These are phyloP conservation scores for Calonectria pseudoturangicola DNA, from an alignment of 2,329 filamentous ascomycete species.

Conservation along the genomic window DNA sequence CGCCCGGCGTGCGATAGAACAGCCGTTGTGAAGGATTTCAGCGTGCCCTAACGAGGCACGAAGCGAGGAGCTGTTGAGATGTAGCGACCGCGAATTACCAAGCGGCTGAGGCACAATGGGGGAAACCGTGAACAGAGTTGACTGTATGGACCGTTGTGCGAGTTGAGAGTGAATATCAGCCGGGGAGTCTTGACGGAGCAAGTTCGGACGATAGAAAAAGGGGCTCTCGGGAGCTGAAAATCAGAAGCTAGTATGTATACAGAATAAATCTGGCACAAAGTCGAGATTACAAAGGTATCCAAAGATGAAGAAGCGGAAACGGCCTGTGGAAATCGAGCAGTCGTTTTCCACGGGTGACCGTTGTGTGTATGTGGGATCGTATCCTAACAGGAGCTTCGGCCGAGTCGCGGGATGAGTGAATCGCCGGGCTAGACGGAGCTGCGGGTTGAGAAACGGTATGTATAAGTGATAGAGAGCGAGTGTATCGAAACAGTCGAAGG, in stretches of 20 bases:
- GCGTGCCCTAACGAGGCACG: slow-evolving; percentile 67
- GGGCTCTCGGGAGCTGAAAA: slow-evolving; percentile 44
- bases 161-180: slow-evolving; percentile 29
- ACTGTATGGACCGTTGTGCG: slow-evolving; percentile 19
- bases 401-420: slow-evolving; percentile 46
- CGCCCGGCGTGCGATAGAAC: slow-evolving; percentile 84
- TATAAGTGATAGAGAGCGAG: slow-evolving; percentile 51
- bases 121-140: slow-evolving; percentile 11
- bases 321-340: slow-evolving; percentile 45
- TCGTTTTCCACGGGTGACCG: slow-evolving; percentile 52
- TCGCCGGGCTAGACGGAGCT: slow-evolving; percentile 46
- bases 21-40: slow-evolving; percentile 84
- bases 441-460: slow-evolving; percentile 42
- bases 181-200: slow-evolving; percentile 34
- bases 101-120: slow-evolving; percentile 40
- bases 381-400: slow-evolving; percentile 50
- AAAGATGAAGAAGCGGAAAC: slow-evolving; percentile 42
- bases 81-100: slow-evolving; percentile 40
- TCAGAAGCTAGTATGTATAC: slow-evolving; percentile 49
- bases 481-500: slow-evolving; percentile 51
- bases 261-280: slow-evolving; percentile 48
- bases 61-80: slow-evolving; percentile 41
- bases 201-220: slow-evolving; percentile 36
- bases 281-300: slow-evolving; percentile 54
- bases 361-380: slow-evolving; percentile 54